Base-by-base conservation (phyloP, 2,329 filamentous ascomycete species). In the Fusarium neocosmosporiellum region DNA sequence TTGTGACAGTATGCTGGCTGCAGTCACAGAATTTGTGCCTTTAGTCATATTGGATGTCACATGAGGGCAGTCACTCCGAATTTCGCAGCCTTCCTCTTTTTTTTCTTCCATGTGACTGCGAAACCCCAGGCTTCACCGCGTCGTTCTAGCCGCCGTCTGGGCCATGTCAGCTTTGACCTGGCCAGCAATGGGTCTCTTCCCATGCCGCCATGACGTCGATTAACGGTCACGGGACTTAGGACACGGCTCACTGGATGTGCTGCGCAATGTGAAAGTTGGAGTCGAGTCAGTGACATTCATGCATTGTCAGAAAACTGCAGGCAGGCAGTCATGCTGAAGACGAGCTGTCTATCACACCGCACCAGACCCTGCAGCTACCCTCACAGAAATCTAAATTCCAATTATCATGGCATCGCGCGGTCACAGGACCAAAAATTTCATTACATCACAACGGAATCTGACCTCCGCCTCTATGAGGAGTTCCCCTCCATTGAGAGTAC, bases 91-190 rank as follows among this genome's bases (percentile, higher is more conserved):
- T 59, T 59, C 20, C 22, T 27, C 55, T 39, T 60, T 33, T 33
- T 29, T 24, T 65, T 37, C 41, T 27, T 39, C 53, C 37, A 61
- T 71, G 69, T 75, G 74, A 64, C 72, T 73, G 33, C 29, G 66
- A 50, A 66, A 68, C 71, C 70, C 74, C 73, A 67, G 58, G 75
- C 76, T 77, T 76, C 75, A 77, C 57, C 63, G 65, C 50, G 57
- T 64, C 66, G 67, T 64, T 68, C 36, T 71, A 72, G 68, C 70
- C 72, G 70, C 66, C 67, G 63, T 77, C 46, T 55, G 59, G 22
- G 59, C 50, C 31, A 58, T 62, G 62, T 63, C 68, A 69, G 37
- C 65, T 63, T 63, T 58, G 59, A 41, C 50, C 46, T 65, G 58
- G 53, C 53, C 61, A 60, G 31, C 46, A 33, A 41, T 53, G 39